Conservation (phyloP, 176 grass and related monocot genomes). For the Carex pumila region DNA sequence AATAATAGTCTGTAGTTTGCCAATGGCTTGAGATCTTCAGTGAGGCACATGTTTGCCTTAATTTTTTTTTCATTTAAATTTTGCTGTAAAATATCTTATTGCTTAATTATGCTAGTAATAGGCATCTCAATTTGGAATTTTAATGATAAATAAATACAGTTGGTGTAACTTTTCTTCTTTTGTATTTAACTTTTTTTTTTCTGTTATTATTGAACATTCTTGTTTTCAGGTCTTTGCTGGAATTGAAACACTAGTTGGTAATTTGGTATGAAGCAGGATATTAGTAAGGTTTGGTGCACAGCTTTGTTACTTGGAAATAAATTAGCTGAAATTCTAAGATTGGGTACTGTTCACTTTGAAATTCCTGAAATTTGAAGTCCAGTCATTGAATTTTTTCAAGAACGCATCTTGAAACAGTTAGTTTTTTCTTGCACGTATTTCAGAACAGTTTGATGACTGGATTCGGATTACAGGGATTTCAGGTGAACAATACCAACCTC, state of each 20-base stretch:
- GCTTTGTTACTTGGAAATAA: too few relatives aligned
- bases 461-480: too few relatives aligned
- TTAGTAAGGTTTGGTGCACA: too few relatives aligned
- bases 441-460: too few relatives aligned
- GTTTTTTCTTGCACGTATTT: too few relatives aligned
- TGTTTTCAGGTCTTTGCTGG: background rate
- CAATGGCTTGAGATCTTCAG: background rate
- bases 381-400: too few relatives aligned
- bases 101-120: background rate
- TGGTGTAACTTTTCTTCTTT: background rate
- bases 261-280: background rate
- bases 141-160: background rate
- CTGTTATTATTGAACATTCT: background rate
- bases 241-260: background rate
- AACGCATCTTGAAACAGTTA: too few relatives aligned
- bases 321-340: too few relatives aligned
- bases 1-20: background rate
- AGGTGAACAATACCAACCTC: too few relatives aligned
- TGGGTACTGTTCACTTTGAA: too few relatives aligned
- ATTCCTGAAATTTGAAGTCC: too few relatives aligned
- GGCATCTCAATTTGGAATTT: background rate
- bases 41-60: background rate
- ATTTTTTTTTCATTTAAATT: background rate
- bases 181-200: background rate
- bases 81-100: constrained; percentile 5